phyloP scores from a whole-genome alignment of 192 early-diverging fungal species.

The Radiomyces spectabilis region DNA sequence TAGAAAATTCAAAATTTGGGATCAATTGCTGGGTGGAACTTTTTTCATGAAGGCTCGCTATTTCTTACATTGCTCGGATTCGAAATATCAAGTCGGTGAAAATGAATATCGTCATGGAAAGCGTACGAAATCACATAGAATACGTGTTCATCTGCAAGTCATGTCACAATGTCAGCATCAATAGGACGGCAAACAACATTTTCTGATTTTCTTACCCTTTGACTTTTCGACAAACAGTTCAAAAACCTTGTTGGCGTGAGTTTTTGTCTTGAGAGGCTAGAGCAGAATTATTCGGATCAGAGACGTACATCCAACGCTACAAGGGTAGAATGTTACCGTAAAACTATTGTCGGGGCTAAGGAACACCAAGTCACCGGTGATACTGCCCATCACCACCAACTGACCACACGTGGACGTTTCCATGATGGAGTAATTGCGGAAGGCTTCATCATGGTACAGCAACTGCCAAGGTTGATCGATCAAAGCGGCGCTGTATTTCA shows the following conservation, averaged over 20 bases:
- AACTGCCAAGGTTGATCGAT: slow-evolving; percentile 21
- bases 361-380: slow-evolving; percentile 45
- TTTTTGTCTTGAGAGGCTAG: slow-evolving; percentile 27
- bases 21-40: not conserved
- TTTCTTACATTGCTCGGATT: not conserved
- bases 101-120: slow-evolving; percentile 22
- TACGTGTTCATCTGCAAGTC: slow-evolving; percentile 6
- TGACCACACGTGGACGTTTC: slow-evolving; percentile 42
- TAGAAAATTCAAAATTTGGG: not conserved
- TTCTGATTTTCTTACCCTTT: slow-evolving; percentile 6
- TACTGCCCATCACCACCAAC: slow-evolving; percentile 43
- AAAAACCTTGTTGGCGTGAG: slow-evolving; percentile 39
- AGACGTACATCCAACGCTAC: too few species aligned
- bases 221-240: slow-evolving; percentile 28
- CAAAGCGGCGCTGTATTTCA: too few species aligned
- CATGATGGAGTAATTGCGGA: slow-evolving; percentile 47
- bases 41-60: not conserved
- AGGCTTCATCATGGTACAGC: slow-evolving; percentile 29
- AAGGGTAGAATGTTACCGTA: slow-evolving; percentile 4
- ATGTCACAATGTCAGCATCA: not conserved
- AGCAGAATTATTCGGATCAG: not conserved
- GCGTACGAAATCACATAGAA: slow-evolving; percentile 30
- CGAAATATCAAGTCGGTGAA: slow-evolving; percentile 25
- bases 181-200: not conserved
- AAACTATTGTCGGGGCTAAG: slow-evolving; percentile 39